phyloP scores from a whole-genome alignment of 2,329 filamentous ascomycete species.

The Corniculantispora saksenae region DNA sequence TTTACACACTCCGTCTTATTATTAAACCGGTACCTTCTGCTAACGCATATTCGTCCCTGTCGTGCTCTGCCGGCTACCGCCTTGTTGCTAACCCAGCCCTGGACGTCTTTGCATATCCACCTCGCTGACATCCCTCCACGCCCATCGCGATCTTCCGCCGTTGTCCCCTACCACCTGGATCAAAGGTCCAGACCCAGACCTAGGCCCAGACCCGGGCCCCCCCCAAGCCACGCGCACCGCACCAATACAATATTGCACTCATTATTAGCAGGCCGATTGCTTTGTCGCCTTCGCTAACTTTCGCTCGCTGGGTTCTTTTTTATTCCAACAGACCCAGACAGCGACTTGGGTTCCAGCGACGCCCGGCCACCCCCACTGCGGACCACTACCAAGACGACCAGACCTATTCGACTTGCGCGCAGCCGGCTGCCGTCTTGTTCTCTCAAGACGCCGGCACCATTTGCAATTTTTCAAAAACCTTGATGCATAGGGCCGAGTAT shows the following conservation, averaged over 20 bases:
- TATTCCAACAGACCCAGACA: not conserved
- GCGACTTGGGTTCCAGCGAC: not conserved
- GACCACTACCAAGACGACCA: not conserved
- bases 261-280: conserved; percentile 4
- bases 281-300: not conserved
- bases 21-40: not conserved
- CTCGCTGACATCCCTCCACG: conserved; percentile 1
- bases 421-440: not conserved
- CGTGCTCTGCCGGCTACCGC: not conserved
- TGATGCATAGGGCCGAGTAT: not conserved
- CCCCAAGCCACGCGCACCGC: conserved; percentile 12
- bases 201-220: not conserved
- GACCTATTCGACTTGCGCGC: not conserved
- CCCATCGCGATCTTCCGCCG: conserved; percentile 9
- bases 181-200: conserved; percentile 14
- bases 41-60: not conserved
- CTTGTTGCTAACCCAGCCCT: not conserved
- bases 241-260: conserved; percentile 6
- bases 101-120: not conserved
- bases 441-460: not conserved
- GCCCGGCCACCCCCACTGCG: not conserved
- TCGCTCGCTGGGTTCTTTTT: not conserved
- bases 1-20: not conserved
- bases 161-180: not conserved
- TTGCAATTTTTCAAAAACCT: not conserved